These are phyloP conservation scores for Suillus paluster DNA, from an alignment of 768 basidiomycete genomes.

Conservation along the genomic window DNA sequence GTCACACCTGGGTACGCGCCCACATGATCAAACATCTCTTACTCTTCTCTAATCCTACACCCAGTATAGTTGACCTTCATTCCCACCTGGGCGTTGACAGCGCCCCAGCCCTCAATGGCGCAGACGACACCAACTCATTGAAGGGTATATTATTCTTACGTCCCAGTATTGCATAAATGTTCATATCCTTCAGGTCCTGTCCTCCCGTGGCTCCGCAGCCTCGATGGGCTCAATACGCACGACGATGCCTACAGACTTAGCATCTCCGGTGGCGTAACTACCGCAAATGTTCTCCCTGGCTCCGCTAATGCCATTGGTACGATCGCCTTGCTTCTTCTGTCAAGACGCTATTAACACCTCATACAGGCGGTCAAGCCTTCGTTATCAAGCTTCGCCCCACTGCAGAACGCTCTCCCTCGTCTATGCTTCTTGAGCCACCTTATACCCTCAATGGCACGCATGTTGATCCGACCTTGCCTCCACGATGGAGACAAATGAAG, in stretches of 20 bases:
- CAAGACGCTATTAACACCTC: slow-evolving; percentile 13
- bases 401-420: slow-evolving; percentile 70
- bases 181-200: slow-evolving; percentile 48
- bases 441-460: slow-evolving; percentile 56
- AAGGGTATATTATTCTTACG: slow-evolving; percentile 42
- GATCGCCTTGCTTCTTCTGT: slow-evolving; percentile 22
- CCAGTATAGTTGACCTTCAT: slow-evolving; percentile 66
- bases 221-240: slow-evolving; percentile 88
- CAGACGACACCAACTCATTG: slow-evolving; percentile 63
- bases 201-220: slow-evolving; percentile 76
- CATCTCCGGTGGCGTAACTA: slow-evolving; percentile 88
- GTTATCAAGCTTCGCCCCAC: slow-evolving; percentile 85
- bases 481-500: slow-evolving; percentile 86
- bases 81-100: slow-evolving; percentile 81
- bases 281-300: slow-evolving; percentile 81
- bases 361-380: slow-evolving; percentile 83
- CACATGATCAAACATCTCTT: slow-evolving; percentile 18
- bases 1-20: slow-evolving; percentile 65
- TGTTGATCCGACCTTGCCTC: slow-evolving; percentile 42
- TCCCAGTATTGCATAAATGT: background rate
- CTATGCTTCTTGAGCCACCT: slow-evolving; percentile 88
- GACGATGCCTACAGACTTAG: slow-evolving; percentile 75
- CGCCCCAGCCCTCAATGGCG: slow-evolving; percentile 54
- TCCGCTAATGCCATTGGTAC: slow-evolving; percentile 75
- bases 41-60: slow-evolving; percentile 22